Percentiles rank a stretch among this genome's conserved stretches.
phyloP scores from a whole-genome alignment of 2,329 filamentous ascomycete species.

The Arthrinium phaeospermum region DNA sequence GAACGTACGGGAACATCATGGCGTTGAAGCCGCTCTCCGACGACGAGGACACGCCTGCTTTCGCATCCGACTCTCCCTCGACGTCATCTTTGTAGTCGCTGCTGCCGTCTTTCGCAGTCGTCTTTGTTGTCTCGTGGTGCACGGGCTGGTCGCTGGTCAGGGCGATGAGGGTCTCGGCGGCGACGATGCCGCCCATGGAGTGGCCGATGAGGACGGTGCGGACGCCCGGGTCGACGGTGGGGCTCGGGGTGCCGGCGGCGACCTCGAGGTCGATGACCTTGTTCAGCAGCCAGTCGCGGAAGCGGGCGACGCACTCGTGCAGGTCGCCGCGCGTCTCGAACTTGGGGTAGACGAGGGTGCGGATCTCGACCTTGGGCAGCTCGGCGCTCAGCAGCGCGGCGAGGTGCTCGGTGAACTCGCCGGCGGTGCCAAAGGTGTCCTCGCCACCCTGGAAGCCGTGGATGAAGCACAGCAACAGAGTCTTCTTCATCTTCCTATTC shows the following conservation, averaged over 20 bases:
- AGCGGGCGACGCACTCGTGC: slow-evolving; percentile 70
- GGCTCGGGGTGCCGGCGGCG: slow-evolving; percentile 57
- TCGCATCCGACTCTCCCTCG: slow-evolving; percentile 28
- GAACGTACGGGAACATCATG: slow-evolving; percentile 93
- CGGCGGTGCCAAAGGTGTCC: slow-evolving; percentile 72
- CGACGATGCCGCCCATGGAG: slow-evolving; percentile 84
- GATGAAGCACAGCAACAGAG: slow-evolving; percentile 80
- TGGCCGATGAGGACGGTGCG: slow-evolving; percentile 40
- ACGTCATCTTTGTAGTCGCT: slow-evolving; percentile 46
- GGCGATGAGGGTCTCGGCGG: slow-evolving; percentile 82
- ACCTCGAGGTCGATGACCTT: slow-evolving; percentile 96
- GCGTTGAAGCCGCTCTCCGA: slow-evolving; percentile 50
- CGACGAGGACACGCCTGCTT: slow-evolving; percentile 1
- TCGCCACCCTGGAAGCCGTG: slow-evolving; percentile 90
- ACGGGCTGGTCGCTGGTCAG: slow-evolving; percentile 65
- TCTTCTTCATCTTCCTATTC: slow-evolving; percentile 67
- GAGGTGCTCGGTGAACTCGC: slow-evolving; percentile 75
- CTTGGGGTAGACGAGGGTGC: slow-evolving; percentile 75
- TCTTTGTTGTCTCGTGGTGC: slow-evolving; percentile 32
- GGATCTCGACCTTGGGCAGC: slow-evolving; percentile 72
- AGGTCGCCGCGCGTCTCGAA: slow-evolving; percentile 85
- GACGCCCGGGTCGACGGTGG: slow-evolving; percentile 40
- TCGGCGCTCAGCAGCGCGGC: slow-evolving; percentile 66
- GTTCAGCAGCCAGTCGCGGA: slow-evolving; percentile 85
- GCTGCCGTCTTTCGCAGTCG: slow-evolving; percentile 35